phyloP scores from a whole-genome alignment of 2,329 filamentous ascomycete genomes.

The Fusarium begoniae region DNA sequence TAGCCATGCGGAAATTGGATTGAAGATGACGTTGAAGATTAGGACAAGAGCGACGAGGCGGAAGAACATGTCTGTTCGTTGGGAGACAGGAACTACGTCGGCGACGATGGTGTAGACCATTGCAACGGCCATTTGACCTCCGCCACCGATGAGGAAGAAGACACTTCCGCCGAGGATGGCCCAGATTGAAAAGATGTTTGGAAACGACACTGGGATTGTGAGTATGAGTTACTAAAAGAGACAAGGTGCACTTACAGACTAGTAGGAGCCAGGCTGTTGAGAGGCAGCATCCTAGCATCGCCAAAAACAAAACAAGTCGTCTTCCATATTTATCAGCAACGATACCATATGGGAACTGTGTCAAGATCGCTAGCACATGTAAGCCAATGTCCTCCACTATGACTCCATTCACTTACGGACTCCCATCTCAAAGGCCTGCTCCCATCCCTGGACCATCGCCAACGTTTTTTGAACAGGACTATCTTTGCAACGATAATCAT shows the following conservation, averaged over 20 bases:
- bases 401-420: slow-evolving; percentile 48
- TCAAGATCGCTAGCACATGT: slow-evolving; percentile 48
- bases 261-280: slow-evolving; percentile 43
- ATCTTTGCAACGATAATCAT: slow-evolving; percentile 60
- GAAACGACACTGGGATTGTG: slow-evolving; percentile 47
- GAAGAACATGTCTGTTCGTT: slow-evolving; percentile 54
- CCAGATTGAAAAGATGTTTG: slow-evolving; percentile 53
- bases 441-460: slow-evolving; percentile 61
- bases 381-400: not conserved
- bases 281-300: slow-evolving; percentile 46
- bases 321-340: slow-evolving; percentile 59
- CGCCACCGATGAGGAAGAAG: slow-evolving; percentile 54
- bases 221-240: not conserved
- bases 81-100: slow-evolving; percentile 52
- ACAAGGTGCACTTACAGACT: slow-evolving; percentile 42
- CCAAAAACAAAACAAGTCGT: slow-evolving; percentile 51
- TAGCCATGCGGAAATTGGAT: slow-evolving; percentile 53
- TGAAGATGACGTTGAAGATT: slow-evolving; percentile 50
- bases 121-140: slow-evolving; percentile 49
- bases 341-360: slow-evolving; percentile 57
- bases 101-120: slow-evolving; percentile 58
- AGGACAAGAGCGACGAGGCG: slow-evolving; percentile 50
- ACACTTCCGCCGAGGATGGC: slow-evolving; percentile 46
- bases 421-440: slow-evolving; percentile 55
- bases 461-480: slow-evolving; percentile 60